Evolutionary conservation across 768 basidiomycete genomes (phyloP).

Genomic region (Tylopilus balloui): DNA sequence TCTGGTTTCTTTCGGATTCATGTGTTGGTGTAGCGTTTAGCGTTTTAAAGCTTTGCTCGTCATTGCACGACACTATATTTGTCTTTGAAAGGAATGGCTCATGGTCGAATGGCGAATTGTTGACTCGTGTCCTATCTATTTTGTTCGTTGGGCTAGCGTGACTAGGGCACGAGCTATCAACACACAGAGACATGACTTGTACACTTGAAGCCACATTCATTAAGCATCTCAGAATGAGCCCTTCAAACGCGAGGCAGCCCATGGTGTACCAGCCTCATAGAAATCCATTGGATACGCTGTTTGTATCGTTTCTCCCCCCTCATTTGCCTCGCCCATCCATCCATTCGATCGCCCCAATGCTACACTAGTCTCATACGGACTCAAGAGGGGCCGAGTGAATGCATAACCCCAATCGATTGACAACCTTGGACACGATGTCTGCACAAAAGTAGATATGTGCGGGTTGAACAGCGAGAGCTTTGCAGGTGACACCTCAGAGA

Average conservation of each 20-base stretch:
- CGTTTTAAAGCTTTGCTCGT: background rate
- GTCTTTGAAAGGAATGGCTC: no score
- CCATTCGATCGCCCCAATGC: conserved; percentile 62
- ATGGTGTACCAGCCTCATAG: conserved; percentile 76
- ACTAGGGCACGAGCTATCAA: background rate
- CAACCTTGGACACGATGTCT: conserved; percentile 93
- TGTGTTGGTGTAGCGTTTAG: conserved; percentile 20
- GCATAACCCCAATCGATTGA: conserved; percentile 99
- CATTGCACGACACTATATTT: conserved; percentile 1
- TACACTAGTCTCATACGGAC: conserved; percentile 90
- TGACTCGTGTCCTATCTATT: no score
- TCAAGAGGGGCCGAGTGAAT: conserved; percentile 82
- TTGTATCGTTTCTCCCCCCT: conserved; percentile 15
- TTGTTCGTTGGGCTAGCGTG: background rate
- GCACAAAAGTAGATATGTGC: conserved; percentile 85
- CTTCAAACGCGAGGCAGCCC: conserved; percentile 63
- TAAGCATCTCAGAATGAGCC: conserved; percentile 38
- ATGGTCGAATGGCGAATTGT: background rate
- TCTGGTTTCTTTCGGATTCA: conserved; percentile 9
- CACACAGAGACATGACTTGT: background rate
- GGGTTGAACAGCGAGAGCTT: conserved; percentile 82
- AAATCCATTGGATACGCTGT: conserved; percentile 92
- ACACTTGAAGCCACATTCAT: background rate
- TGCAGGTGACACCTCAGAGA: conserved; percentile 95
- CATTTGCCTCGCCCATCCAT: conserved; percentile 52